Evolutionary conservation across 2,329 filamentous ascomycete species (phyloP), one percentile per base, ranked within the genome.

Genomic region (Claviceps sp.): DNA sequence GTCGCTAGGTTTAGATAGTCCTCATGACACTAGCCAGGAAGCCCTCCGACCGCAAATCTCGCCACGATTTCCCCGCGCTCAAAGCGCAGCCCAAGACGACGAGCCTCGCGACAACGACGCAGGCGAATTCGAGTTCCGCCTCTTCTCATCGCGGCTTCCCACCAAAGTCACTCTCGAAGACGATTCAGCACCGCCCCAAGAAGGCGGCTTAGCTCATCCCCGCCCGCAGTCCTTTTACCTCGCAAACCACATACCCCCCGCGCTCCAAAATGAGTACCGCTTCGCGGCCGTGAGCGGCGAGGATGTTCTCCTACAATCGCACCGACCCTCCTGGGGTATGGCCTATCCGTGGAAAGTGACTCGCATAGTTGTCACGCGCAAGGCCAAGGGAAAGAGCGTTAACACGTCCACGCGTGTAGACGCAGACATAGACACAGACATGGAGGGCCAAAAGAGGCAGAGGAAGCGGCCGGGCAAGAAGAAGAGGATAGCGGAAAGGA

Each of bases 281-380:
- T 58, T 58, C n/a, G 68, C 71, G 3, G 76, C 80, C 2, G 65
- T 84, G 11, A 73, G 64, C 34, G 74, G 73, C 5, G 73, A 76
- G n/a, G 72, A 77, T 14, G 63, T 84, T 14, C 50, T 76, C 2
- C 59, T 59, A 22, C 65, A 69, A 54, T 72, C 73, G n/a, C 60
- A 58, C 46, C 64, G 61, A 57, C 67, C 72, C 51, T 69, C 70
- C 6, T 82, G 78, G 78, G 80, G 80, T 0, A 62, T 78, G 43
- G 78, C 82, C 62, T 69, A 78, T 57, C 78, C 80, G 1, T 84
- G 81, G 81, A 72, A 73, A 52, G 71, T 66, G 4, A 68, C 65
- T 3, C 19, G 42, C 34, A 65, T 80, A 37, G 63, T 58, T 1
- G 59, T 69, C n/a, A 64, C 59, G n/a, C 62, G 62, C 16, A 66